phyloP scores from a whole-genome alignment of 2,329 filamentous ascomycete genomes.

The Pseudogymnoascus sp. region DNA sequence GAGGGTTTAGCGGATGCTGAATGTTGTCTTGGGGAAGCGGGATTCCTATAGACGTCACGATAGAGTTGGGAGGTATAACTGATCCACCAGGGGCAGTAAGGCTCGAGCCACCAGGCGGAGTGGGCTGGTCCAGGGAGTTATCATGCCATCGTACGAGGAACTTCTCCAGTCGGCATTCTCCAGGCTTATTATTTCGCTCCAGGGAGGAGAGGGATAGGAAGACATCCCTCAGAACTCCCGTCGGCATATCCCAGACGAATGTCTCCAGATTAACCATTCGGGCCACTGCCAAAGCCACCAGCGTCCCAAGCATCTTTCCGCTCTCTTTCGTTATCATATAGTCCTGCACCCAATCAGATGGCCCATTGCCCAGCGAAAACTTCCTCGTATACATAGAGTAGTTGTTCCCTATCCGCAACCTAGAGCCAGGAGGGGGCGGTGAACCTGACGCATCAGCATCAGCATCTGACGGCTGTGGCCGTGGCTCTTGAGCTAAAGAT shows the following conservation, averaged over 20 bases:
- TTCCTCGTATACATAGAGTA: constrained; percentile 74
- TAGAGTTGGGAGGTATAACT: constrained; percentile 14
- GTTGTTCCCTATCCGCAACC: constrained; percentile 56
- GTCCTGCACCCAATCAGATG: constrained; percentile 68
- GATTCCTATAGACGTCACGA: constrained; percentile 38
- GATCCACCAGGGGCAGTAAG: background rate
- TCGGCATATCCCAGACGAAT: constrained; percentile 87
- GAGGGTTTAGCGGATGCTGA: constrained; percentile 23
- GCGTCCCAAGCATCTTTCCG: constrained; percentile 80
- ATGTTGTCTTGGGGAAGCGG: constrained; percentile 23
- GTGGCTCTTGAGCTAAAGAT: background rate
- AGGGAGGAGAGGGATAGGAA: constrained; percentile 72
- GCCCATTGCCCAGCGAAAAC: constrained; percentile 80
- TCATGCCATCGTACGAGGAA: constrained; percentile 82
- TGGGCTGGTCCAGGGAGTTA: constrained; percentile 39
- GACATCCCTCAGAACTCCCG: constrained; percentile 71
- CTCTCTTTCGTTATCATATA: constrained; percentile 77
- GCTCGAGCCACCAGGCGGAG: constrained; percentile 9
- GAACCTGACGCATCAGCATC: constrained; percentile 17
- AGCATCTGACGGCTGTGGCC: background rate
- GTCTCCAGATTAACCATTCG: constrained; percentile 76
- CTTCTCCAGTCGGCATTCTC: constrained; percentile 59
- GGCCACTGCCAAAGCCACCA: constrained; percentile 71
- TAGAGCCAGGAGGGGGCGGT: constrained; percentile 20
- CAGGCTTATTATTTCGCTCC: constrained; percentile 39